These are phyloP conservation scores for Vinca minor DNA, from an alignment of 257 asterid genomes.

Conservation along the genomic window DNA sequence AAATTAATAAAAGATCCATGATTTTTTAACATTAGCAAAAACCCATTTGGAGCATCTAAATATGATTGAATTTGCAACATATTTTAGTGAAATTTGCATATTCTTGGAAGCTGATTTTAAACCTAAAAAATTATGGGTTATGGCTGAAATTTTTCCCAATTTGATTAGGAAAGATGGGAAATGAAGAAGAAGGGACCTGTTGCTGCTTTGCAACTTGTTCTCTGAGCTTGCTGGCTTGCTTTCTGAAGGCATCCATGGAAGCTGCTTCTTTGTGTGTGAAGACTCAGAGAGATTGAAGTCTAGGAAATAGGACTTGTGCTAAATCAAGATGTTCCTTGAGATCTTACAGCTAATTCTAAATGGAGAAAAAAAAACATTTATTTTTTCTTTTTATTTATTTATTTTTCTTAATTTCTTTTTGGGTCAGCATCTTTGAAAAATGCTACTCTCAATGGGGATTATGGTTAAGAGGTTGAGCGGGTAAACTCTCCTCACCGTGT, in stretches of 20 bases:
- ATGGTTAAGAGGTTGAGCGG: no score
- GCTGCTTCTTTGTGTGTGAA: conserved; percentile 2
- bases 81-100: neutral
- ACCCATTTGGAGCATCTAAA: neutral
- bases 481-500: no score
- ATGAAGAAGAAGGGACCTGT: conserved; percentile 37
- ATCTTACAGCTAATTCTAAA: neutral
- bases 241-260: conserved; percentile 82
- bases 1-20: neutral
- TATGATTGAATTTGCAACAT: neutral
- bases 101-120: neutral
- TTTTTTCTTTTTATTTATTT: neutral
- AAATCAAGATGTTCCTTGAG: neutral
- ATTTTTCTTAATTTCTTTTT: neutral
- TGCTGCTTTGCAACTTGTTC: conserved; percentile 98
- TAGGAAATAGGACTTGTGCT: neutral
- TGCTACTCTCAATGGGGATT: no score
- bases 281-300: neutral
- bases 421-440: neutral
- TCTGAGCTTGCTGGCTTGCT: conserved; percentile 80
- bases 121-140: neutral
- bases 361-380: neutral
- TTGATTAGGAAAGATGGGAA: neutral
- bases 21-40: neutral
- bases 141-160: neutral